These are phyloP conservation scores for Erodium moschatum DNA, from an alignment of 441 rosid species.

Conservation along the genomic window DNA sequence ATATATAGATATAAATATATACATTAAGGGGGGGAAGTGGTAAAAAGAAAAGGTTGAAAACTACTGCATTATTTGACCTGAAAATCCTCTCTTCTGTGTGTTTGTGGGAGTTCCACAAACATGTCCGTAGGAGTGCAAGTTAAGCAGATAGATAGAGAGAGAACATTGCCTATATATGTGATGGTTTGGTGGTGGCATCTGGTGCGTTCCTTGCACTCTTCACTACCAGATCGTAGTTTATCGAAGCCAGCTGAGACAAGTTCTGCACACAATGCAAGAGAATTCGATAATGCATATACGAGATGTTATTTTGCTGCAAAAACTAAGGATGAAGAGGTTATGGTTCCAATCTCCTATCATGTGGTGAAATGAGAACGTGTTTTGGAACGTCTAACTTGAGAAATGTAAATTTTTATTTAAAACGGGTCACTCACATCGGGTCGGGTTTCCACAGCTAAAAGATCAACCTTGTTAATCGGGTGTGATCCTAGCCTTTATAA, in stretches of 20 bases:
- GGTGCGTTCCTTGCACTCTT: constrained; percentile 54
- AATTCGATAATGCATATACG: not conserved
- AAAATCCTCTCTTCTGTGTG: not conserved
- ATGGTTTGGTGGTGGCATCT: constrained; percentile 38
- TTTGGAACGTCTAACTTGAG: too few relatives aligned
- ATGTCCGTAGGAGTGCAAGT: too few relatives aligned
- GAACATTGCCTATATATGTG: not conserved
- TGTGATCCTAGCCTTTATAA: too few relatives aligned
- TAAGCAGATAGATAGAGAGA: not conserved
- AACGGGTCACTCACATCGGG: too few relatives aligned
- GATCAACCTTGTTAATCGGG: too few relatives aligned
- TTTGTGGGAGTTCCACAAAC: not conserved
- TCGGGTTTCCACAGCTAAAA: too few relatives aligned
- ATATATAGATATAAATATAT: not conserved
- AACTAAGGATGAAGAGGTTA: too few relatives aligned
- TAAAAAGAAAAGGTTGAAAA: not conserved
- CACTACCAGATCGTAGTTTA: constrained; percentile 70
- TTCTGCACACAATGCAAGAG: constrained; percentile 38
- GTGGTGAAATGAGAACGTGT: too few relatives aligned
- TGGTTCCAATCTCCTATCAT: too few relatives aligned
- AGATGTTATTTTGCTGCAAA: too few relatives aligned
- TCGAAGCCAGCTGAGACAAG: constrained; percentile 86
- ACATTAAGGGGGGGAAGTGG: not conserved
- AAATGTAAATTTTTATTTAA: too few relatives aligned
- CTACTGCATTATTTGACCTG: not conserved